Base-by-base conservation (phyloP, 2,329 filamentous ascomycete genomes). In the Aureobasidium sp. region DNA sequence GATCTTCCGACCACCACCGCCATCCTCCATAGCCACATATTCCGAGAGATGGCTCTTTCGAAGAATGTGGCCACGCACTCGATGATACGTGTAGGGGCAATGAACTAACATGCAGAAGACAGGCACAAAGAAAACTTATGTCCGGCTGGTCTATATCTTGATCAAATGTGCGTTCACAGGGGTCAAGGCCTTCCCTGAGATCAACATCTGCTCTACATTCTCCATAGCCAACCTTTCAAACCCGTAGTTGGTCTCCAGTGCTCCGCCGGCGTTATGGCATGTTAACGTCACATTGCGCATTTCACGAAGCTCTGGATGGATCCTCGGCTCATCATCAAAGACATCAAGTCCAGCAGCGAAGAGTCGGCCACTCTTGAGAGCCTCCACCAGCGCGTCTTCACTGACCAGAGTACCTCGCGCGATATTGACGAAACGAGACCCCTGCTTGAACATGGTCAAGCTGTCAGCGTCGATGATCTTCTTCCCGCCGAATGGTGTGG, bases 401-500 rank as follows among this genome's bases (percentile, higher is more conserved):
- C 88, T 84, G 3, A 89, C 81, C 4, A 89, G 76, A 36, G 79
- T 81, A 0, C 86, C 86, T 9, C 86, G 75, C 8, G 86, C 85
- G 34, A 89, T 80, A 67, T 89, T 89, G 36, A 89, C 83, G 49
- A 89, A 78, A 0, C 85, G 74, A 2, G 79, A 75, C 0, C 84
- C 85, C 1, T 67, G 73, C 66, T 81, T 83, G 67, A 87, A 81
- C 57, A 74, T 73, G 0, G 65, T 65, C 9, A 89, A 74, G 25
- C 78, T 74, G 8, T 75, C 70, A 0, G 69, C 68, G 5, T 79
- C 77, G 59, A 89, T 77, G 3, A 88, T 66, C 1, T 75, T 72
- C 54, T 75, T 72, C 55, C 77, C 73, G 0, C 76, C 77, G 62
- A 81, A 80, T 0, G 86, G 86, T 3, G 83, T 82, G 63, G 84